Base-by-base conservation (phyloP, 768 basidiomycete genomes). In the Naganishia friedmannii region DNA sequence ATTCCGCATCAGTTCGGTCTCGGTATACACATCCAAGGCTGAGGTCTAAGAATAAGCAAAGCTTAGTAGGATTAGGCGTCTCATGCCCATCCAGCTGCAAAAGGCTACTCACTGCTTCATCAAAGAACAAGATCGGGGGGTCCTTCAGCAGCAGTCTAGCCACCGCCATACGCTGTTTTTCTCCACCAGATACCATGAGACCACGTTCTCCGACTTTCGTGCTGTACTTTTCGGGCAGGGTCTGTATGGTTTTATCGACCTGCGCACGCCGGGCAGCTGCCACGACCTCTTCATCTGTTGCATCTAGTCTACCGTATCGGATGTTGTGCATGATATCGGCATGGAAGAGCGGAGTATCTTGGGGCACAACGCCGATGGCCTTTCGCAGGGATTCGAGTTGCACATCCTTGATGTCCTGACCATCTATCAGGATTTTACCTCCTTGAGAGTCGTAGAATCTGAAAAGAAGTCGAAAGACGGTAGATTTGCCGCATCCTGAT, bases 271-370 rank as follows among this genome's bases (percentile, higher is more conserved):
- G 84, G 68, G 93, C 88, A 23, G 89, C 95, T 74, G 88, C 88
- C 67, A 85, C 84, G 34, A 98, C 96, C 77, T 97, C 90, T 68
- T 91, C 91, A 73, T 98, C 93, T 1, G 84, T 89, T 56, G 94
- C 95, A 68, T 88, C 87, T 32, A 98, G 81, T 28, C 89, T 84
- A 0, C 96, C 96, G 78, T 99, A 99, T 15, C 94, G 85, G 56
- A 99, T 87, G 77, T 99, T 99, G 78, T 97, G 92, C 85, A 96
- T 84, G 55, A 98, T 89, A 77, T 97, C 89, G 6, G 91, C 88
- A 80, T 99, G 94, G 85, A 99, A 98, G 3, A 99, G 84, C 0
- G 96, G 95, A 19, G 95, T 99, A 76, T 99, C 96, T 80, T 99
- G 95, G 0, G 96, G 96, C 0, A 99, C 96, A 21, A 98, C 92